Percentiles rank a stretch among this genome's conserved stretches.
Conservation (phyloP, 768 basidiomycete genomes). For the Leccinum broughii region DNA sequence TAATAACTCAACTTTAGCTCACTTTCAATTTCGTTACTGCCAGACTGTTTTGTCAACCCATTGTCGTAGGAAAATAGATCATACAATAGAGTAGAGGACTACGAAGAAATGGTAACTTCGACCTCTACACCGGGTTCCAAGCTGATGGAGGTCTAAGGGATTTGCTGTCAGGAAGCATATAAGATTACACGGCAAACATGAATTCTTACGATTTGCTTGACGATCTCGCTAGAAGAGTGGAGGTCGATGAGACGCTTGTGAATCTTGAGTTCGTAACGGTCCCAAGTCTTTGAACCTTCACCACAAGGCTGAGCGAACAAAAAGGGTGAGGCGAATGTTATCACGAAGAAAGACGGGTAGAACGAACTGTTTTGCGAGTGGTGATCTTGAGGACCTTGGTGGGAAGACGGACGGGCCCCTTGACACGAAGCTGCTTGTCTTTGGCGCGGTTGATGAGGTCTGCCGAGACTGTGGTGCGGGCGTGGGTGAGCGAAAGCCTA, state of each 20-base stretch:
- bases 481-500: background rate
- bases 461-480: conserved; percentile 65
- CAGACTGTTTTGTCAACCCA: background rate
- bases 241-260: conserved; percentile 99
- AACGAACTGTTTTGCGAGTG: conserved; percentile 95
- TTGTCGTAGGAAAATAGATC: conserved; percentile 2
- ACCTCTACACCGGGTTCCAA: conserved; percentile 99
- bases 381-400: conserved; percentile 99
- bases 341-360: background rate
- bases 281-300: conserved; percentile 99
- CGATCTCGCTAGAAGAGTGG: conserved; percentile 97
- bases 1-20: conserved; percentile 1
- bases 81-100: conserved; percentile 20
- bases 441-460: conserved; percentile 99
- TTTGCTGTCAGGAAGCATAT: conserved; percentile 3
- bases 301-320: conserved; percentile 77
- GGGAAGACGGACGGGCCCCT: conserved; percentile 97
- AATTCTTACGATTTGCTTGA: conserved; percentile 94
- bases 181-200: background rate
- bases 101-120: conserved; percentile 93
- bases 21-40: background rate
- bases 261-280: conserved; percentile 97
- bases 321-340: background rate
- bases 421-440: conserved; percentile 99
- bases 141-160: conserved; percentile 87